phyloP scores from a whole-genome alignment of 1,284 basidiomycete species.

The Flammula alnicola region DNA sequence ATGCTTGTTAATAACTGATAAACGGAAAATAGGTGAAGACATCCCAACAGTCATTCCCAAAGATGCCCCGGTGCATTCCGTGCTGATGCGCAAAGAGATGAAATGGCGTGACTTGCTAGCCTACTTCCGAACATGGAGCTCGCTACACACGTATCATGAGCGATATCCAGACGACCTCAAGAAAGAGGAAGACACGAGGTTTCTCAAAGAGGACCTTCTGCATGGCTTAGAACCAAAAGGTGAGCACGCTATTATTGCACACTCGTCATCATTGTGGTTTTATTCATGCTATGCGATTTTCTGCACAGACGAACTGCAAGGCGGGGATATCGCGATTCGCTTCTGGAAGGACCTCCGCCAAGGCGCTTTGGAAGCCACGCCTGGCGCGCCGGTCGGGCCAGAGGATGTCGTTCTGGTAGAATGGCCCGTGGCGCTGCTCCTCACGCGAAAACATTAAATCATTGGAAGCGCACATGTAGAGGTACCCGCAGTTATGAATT shows the following conservation, averaged over 20 bases:
- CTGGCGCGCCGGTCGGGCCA: conserved; percentile 38
- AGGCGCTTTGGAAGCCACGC: conserved; percentile 38
- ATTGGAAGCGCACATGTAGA: too few species aligned
- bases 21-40: conserved; percentile 18
- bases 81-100: conserved; percentile 66
- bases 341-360: conserved; percentile 60
- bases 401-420: conserved; percentile 63
- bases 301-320: conserved; percentile 29
- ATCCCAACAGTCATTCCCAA: conserved; percentile 19
- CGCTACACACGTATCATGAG: conserved; percentile 74
- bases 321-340: conserved; percentile 67
- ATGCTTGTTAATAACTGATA: conserved; percentile 19
- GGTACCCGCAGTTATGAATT: too few species aligned
- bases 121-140: conserved; percentile 77
- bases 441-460: conserved; percentile 39
- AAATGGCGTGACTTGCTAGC: conserved; percentile 66
- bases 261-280: neutral
- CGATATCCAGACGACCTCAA: conserved; percentile 61
- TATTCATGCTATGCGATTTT: neutral
- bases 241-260: neutral
- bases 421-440: conserved; percentile 74
- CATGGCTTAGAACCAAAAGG: conserved; percentile 8
- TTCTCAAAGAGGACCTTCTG: conserved; percentile 35
- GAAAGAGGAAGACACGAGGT: conserved; percentile 36
- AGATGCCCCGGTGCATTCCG: conserved; percentile 39